Conservation (phyloP, 495 filamentous ascomycete species). For the Neurospora cerealis region DNA sequence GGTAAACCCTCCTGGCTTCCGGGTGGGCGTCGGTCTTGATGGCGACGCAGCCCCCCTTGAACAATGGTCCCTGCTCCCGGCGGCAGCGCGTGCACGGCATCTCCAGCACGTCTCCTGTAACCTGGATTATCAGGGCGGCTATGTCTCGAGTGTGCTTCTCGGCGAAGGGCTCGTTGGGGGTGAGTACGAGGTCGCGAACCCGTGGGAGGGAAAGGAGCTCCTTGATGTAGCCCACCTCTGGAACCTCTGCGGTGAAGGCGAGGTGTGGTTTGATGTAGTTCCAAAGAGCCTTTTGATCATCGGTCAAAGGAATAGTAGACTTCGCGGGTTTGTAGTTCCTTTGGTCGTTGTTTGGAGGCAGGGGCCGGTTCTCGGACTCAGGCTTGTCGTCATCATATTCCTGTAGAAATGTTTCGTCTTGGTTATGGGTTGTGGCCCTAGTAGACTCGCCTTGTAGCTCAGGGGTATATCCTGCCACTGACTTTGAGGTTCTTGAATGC, state of each 20-base stretch:
- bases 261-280: constrained; percentile 2
- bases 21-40: background rate
- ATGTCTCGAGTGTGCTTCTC: constrained; percentile 14
- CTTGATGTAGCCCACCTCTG: background rate
- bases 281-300: constrained; percentile 3
- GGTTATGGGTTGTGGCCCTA: background rate
- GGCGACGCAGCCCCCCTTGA: constrained; percentile 3
- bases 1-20: constrained; percentile 5
- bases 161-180: constrained; percentile 2
- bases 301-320: background rate
- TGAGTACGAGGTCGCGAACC: constrained; percentile 10
- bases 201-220: constrained; percentile 7
- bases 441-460: background rate
- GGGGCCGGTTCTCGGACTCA: background rate
- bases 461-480: background rate
- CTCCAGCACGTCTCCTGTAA: constrained; percentile 9
- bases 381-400: background rate
- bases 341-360: background rate
- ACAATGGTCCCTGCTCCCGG: constrained; percentile 5
- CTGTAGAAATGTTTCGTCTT: background rate
- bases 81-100: constrained; percentile 9
- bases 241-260: background rate
- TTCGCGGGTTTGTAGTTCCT: background rate
- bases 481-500: background rate
- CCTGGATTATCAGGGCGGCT: constrained; percentile 19